Base-by-base conservation (phyloP, 805 yeast species). In the Deakozyma indianensis region DNA sequence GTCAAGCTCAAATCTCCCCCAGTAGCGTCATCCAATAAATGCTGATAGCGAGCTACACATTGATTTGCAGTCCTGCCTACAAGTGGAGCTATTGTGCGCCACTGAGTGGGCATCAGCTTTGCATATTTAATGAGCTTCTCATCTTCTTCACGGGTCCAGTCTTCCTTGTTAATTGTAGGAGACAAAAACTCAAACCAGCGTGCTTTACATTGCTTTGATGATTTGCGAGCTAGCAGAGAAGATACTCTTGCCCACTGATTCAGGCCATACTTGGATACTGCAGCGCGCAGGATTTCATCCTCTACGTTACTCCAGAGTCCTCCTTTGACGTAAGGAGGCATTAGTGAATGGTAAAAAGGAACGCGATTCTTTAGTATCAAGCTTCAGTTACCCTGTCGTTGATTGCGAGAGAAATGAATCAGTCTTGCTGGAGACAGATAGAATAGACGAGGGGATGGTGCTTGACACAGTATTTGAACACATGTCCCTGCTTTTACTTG, bases 241-340 rank as follows among this genome's bases (percentile, higher is more conserved):
- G 95, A 83, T 3, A 90, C 90, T 43, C 96, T 74, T 14, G 92
- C 73, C 98, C 98, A 90, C 56, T 92, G 96, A 53, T 84, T 87
- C 18, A 87, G 67, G 0, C 98, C 98, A 61, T 90, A 90, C 58
- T 90, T 92, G 35, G 92, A 74, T 1, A 92, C 83, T 1, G 96
- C 96, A 0, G 96, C 95, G 51, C 80, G 79, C 40, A 90, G 67
- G 41, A 92, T 81, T 61, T 86, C 90, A 61, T 92, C 98, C 53
- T 77, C 82, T 9, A 72, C 62, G 56, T 84, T 80, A 4, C 94
- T 78, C 97, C 97, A 88, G 3, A 75, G 79, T 41, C 94, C 96
- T 23, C 94, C 95, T 58, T 80, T 83, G 42, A 83, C 83, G 56
- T 83, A 83, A 0, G 80, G 67, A 1, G 90, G 83, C 53, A 55